These are phyloP conservation scores for Musa schizocarpa DNA, from an alignment of 176 grass and related monocot genomes.

Conservation along the genomic window DNA sequence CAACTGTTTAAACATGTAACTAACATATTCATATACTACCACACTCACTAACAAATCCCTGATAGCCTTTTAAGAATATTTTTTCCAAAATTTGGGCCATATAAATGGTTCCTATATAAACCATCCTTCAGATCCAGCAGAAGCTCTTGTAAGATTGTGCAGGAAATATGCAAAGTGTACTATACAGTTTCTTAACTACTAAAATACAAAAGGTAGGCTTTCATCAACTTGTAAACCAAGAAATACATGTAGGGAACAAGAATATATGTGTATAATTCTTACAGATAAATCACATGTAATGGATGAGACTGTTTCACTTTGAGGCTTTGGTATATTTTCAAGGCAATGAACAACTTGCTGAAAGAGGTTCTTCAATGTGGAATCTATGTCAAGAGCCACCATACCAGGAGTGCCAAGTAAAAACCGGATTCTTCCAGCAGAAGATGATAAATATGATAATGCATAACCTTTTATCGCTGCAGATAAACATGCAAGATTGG, in stretches of 20 bases:
- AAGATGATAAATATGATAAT: constrained; percentile 82
- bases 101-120: not conserved
- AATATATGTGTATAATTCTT: constrained; percentile 4
- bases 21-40: not conserved
- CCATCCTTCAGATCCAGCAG: not conserved
- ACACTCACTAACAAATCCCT: not conserved
- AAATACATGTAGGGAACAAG: not conserved
- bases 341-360: constrained; percentile 96
- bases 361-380: constrained; percentile 73
- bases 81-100: not conserved
- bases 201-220: not conserved
- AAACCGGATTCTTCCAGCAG: constrained; percentile 87
- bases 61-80: not conserved
- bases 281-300: constrained; percentile 72
- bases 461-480: constrained; percentile 96
- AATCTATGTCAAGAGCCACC: constrained; percentile 95
- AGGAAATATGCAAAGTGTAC: not conserved
- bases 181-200: not conserved
- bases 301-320: constrained; percentile 64
- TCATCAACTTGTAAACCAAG: not conserved
- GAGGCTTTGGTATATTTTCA: constrained; percentile 83
- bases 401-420: constrained; percentile 97
- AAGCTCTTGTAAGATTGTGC: not conserved
- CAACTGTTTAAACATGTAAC: not conserved
- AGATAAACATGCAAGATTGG: constrained; percentile 23